phyloP scores from a whole-genome alignment of 768 basidiomycete species.

The Leccinum aurantiacum region DNA sequence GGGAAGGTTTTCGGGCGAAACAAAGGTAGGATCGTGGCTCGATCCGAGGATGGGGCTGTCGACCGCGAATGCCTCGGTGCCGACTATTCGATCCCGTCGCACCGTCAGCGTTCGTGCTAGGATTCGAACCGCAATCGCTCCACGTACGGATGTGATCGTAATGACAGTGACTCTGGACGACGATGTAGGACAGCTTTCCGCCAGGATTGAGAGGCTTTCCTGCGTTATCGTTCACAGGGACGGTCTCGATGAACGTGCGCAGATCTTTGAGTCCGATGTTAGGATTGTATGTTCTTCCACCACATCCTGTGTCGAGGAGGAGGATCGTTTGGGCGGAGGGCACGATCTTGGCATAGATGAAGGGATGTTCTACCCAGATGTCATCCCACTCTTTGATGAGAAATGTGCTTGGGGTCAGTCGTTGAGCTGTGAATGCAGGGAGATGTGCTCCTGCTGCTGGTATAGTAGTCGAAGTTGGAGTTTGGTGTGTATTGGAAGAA shows the following conservation, averaged over 20 bases:
- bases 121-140: background rate
- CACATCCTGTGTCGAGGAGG: conserved; percentile 56
- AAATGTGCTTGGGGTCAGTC: conserved; percentile 38
- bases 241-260: conserved; percentile 50
- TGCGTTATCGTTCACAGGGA: conserved; percentile 42
- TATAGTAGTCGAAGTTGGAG: fast-evolving
- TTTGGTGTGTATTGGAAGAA: background rate
- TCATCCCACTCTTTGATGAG: conserved; percentile 53
- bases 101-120: background rate
- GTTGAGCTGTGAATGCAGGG: conserved; percentile 37
- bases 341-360: conserved; percentile 52
- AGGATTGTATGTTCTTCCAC: conserved; percentile 44
- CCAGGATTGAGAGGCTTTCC: conserved; percentile 44
- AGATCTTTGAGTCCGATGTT: conserved; percentile 43
- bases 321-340: conserved; percentile 42
- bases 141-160: conserved; percentile 58
- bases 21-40: conserved; percentile 45
- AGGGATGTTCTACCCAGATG: conserved; percentile 50
- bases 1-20: conserved; percentile 41
- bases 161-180: conserved; percentile 54
- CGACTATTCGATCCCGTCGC: conserved; percentile 30
- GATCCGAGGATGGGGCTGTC: conserved; percentile 52
- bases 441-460: background rate
- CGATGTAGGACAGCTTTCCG: conserved; percentile 43
- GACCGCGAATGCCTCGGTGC: conserved; percentile 47